Conservation (phyloP, 768 basidiomycete species). For the Macrolepiota dolichaula region DNA sequence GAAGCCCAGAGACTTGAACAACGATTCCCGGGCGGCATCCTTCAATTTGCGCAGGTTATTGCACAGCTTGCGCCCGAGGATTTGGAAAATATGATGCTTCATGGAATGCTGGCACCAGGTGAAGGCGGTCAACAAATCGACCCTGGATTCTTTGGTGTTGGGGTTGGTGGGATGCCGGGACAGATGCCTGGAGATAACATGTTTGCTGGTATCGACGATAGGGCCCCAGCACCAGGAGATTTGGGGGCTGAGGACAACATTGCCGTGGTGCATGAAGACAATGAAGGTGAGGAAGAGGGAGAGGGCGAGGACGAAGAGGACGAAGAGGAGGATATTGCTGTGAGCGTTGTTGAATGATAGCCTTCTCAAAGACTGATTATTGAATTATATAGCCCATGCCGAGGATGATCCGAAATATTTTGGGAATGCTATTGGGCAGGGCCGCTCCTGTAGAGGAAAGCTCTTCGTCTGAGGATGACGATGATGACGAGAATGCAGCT, state of each 20-base stretch:
- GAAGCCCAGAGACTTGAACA: constrained; percentile 52
- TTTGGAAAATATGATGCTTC: constrained; percentile 58
- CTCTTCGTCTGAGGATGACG: constrained; percentile 42
- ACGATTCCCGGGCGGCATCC: constrained; percentile 63
- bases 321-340: constrained; percentile 41
- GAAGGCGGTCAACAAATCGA: constrained; percentile 22
- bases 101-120: constrained; percentile 31
- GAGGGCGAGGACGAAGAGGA: constrained; percentile 40
- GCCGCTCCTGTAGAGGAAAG: constrained; percentile 25
- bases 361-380: neutral
- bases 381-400: constrained; percentile 48
- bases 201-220: constrained; percentile 16
- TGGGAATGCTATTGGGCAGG: constrained; percentile 58
- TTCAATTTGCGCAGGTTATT: constrained; percentile 57
- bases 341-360: constrained; percentile 26
- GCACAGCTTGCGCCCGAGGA: constrained; percentile 53
- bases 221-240: constrained; percentile 12
- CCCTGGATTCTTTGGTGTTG: constrained; percentile 19
- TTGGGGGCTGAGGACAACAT: constrained; percentile 22
- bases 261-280: constrained; percentile 18
- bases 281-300: constrained; percentile 19
- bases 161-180: constrained; percentile 44
- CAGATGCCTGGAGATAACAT: constrained; percentile 30
- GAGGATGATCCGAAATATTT: constrained; percentile 52
- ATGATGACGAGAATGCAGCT: constrained; percentile 5